Conservation (phyloP, 2,329 filamentous ascomycete genomes). For the Ciborinia camelliae region DNA sequence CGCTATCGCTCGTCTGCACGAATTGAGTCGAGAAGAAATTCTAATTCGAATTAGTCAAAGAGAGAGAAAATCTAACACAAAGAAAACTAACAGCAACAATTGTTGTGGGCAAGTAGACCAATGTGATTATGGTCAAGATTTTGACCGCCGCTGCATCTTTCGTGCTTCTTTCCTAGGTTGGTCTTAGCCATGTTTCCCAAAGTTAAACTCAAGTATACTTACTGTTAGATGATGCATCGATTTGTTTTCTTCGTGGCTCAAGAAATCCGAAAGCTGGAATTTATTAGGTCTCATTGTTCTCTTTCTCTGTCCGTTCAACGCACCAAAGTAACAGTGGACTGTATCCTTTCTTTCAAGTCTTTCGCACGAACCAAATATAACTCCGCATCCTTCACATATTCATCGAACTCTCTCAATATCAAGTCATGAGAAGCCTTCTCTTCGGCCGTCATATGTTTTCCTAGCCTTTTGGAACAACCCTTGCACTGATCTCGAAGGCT, state of each 20-base stretch:
- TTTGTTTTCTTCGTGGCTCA: conserved; percentile 22
- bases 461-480: neutral
- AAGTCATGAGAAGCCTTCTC: conserved; percentile 5
- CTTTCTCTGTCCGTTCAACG: neutral
- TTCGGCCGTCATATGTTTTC: neutral
- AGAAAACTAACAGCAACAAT: conserved; percentile 27
- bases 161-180: conserved; percentile 25
- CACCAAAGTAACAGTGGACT: conserved; percentile 26
- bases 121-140: conserved; percentile 30
- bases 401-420: conserved; percentile 24
- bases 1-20: conserved; percentile 22
- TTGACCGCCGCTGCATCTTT: conserved; percentile 32
- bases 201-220: neutral
- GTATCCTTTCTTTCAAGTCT: conserved; percentile 21
- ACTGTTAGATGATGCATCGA: conserved; percentile 27
- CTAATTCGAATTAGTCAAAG: conserved; percentile 4
- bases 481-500: conserved; percentile 17
- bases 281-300: neutral
- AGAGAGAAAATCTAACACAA: neutral
- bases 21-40: conserved; percentile 32
- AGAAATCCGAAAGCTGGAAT: neutral
- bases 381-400: conserved; percentile 23
- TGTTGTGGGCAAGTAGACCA: conserved; percentile 30
- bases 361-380: conserved; percentile 21
- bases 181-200: neutral